phyloP scores from a whole-genome alignment of 129 eudicot genomes.

The Erigeron canadensis region DNA sequence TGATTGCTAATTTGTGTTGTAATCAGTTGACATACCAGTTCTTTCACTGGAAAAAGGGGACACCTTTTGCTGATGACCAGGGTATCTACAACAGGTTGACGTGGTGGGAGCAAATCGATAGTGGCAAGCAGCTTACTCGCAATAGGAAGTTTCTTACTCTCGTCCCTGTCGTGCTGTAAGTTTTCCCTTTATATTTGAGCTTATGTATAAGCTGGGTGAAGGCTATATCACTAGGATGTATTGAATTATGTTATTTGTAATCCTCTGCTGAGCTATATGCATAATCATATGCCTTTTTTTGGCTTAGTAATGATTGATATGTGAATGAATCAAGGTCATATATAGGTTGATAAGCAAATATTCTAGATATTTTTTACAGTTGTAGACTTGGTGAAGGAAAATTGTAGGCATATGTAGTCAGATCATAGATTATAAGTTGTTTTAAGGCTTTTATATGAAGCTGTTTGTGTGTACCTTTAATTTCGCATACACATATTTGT shows the following conservation, averaged over 20 bases:
- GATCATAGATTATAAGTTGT: too few species aligned
- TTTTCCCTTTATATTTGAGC: slow-evolving; percentile 15
- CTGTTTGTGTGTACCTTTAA: too few species aligned
- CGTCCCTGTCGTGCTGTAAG: slow-evolving; percentile 93
- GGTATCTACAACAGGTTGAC: slow-evolving; percentile 96
- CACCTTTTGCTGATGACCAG: slow-evolving; percentile 97
- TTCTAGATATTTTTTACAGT: background rate
- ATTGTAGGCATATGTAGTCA: too few species aligned
- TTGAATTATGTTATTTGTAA: slow-evolving; percentile 1
- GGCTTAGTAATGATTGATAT: background rate
- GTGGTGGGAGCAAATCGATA: slow-evolving; percentile 98
- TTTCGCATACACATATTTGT: too few species aligned
- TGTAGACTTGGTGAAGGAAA: too few species aligned
- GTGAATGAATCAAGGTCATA: background rate
- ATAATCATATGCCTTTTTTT: slow-evolving; percentile 19
- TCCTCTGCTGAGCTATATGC: slow-evolving; percentile 6
- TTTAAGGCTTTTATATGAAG: too few species aligned
- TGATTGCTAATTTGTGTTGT: slow-evolving; percentile 22
- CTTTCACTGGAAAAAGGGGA: slow-evolving; percentile 99
- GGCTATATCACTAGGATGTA: background rate
- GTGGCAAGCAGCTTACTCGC: slow-evolving; percentile 94
- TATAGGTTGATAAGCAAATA: background rate
- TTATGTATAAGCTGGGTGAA: background rate
- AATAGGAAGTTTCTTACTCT: slow-evolving; percentile 93
- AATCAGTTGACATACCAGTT: slow-evolving; percentile 76